phyloP scores from a whole-genome alignment of 176 grass and related monocot species.

The Zoysia japonica region DNA sequence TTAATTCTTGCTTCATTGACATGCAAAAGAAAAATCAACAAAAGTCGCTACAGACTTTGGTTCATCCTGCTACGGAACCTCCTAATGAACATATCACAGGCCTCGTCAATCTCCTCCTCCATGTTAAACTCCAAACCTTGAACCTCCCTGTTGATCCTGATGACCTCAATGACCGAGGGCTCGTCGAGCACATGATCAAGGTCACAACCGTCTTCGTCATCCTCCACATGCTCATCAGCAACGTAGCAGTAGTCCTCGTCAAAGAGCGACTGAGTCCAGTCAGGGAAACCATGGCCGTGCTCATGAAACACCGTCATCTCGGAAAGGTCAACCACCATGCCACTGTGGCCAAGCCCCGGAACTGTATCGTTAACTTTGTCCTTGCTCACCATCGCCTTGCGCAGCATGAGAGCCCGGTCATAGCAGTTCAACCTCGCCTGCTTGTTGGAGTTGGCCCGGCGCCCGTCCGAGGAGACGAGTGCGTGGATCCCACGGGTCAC shows the following conservation, averaged over 20 bases:
- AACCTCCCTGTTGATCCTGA: conserved; percentile 56
- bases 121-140: conserved; percentile 64
- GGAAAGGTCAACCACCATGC: conserved; percentile 25
- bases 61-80: conserved; percentile 64
- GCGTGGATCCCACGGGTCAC: conserved; percentile 68
- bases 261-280: conserved; percentile 51
- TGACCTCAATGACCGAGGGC: conserved; percentile 64
- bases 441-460: neutral
- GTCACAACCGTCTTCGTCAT: conserved; percentile 18
- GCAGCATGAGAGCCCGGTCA: conserved; percentile 34
- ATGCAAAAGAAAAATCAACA: too few relatives aligned
- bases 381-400: neutral
- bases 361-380: too few relatives aligned
- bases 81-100: conserved; percentile 74
- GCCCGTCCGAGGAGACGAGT: conserved; percentile 31
- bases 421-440: neutral
- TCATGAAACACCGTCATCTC: conserved; percentile 28
- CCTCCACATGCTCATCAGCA: neutral
- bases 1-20: too few relatives aligned
- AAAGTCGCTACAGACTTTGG: neutral
- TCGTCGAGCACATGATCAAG: neutral
- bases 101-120: conserved; percentile 78
- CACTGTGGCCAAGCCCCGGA: neutral
- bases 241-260: conserved; percentile 25
- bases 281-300: conserved; percentile 16